Evolutionary conservation across 768 basidiomycete genomes (phyloP).

Genomic region (Mycena metata): DNA sequence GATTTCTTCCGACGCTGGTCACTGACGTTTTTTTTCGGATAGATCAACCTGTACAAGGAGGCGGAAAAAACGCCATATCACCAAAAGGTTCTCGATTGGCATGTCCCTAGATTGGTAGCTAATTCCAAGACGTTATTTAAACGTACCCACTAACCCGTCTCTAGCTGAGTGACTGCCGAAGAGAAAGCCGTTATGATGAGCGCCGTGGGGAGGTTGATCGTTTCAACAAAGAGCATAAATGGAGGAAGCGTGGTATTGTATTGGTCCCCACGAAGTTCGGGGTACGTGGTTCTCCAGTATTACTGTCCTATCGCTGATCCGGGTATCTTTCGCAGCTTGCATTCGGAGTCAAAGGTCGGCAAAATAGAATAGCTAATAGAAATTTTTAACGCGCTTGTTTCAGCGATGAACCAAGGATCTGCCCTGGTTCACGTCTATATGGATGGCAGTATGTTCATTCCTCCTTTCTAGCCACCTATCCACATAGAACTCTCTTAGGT

Average conservation of each 20-base stretch:
- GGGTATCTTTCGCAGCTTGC: constrained; percentile 23
- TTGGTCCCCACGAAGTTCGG: constrained; percentile 39
- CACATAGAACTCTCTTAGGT: constrained; percentile 14
- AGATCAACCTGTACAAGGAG: constrained; percentile 40
- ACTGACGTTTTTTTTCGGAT: not conserved
- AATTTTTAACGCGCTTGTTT: not conserved
- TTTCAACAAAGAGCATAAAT: constrained; percentile 40
- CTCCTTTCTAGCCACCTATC: not conserved
- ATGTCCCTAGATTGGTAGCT: constrained; percentile 23
- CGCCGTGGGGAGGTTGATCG: constrained; percentile 33
- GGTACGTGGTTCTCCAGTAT: constrained; percentile 16
- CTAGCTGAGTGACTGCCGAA: constrained; percentile 37
- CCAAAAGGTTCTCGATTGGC: constrained; percentile 40
- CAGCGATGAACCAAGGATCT: constrained; percentile 37
- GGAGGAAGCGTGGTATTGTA: constrained; percentile 39
- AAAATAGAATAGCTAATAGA: too few relatives aligned
- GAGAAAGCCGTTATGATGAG: constrained; percentile 36
- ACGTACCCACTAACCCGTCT: not conserved
- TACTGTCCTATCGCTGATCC: not conserved
- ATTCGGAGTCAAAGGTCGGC: constrained; percentile 35
- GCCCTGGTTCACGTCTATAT: constrained; percentile 38
- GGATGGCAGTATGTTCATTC: constrained; percentile 35
- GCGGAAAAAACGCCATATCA: constrained; percentile 40
- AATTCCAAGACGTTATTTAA: too few relatives aligned
- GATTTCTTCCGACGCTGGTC: not conserved